Evolutionary conservation across 2,329 filamentous ascomycete species (phyloP).

Genomic region (Aspergillus thermomutatus): DNA sequence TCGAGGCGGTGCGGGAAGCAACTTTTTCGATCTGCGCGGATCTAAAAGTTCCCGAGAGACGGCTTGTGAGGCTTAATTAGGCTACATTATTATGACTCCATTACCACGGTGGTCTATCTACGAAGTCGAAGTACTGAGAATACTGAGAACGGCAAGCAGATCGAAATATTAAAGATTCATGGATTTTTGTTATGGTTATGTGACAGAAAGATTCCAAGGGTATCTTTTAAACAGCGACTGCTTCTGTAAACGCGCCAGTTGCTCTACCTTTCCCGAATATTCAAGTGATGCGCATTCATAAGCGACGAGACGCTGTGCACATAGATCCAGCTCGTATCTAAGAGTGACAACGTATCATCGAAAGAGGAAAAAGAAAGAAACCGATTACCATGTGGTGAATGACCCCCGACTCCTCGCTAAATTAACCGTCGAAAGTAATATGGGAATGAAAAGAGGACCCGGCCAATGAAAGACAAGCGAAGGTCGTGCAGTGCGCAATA

Average conservation of each 20-base stretch:
- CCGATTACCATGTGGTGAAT: background rate
- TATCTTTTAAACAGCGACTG: background rate
- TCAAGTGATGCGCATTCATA: background rate
- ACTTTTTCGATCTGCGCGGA: background rate
- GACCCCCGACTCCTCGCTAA: slow-evolving; percentile 14
- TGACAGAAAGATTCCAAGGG: background rate
- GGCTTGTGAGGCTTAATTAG: background rate
- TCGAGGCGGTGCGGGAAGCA: background rate
- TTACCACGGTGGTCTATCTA: too few species aligned
- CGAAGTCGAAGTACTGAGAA: too few species aligned
- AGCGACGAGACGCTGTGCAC: background rate
- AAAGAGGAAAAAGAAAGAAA: background rate
- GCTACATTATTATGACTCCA: background rate
- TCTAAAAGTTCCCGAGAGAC: background rate
- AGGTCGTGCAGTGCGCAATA: background rate
- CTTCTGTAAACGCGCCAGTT: background rate
- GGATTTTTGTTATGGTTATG: background rate
- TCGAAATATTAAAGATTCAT: background rate
- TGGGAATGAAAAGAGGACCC: background rate
- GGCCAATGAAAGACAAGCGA: background rate
- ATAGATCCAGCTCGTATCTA: background rate
- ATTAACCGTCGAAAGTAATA: slow-evolving; percentile 1
- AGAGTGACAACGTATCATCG: background rate
- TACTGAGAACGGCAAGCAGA: background rate
- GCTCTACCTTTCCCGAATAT: background rate